Percentiles rank a stretch among this genome's conserved stretches.
phyloP scores from a whole-genome alignment of 805 yeast genomes.

The Saturnispora besseyi region DNA sequence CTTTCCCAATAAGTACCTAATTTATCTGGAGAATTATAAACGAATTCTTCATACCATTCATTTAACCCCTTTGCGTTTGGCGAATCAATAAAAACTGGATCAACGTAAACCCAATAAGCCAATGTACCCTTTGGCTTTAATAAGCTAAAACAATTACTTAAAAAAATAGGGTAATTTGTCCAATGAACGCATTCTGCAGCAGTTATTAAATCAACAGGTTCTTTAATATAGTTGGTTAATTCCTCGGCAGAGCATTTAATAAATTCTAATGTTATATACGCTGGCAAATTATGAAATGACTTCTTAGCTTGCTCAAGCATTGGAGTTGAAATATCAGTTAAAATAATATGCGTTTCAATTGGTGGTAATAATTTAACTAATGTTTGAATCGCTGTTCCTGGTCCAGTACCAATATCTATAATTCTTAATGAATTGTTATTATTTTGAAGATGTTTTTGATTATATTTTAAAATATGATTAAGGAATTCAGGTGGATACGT shows the following conservation, averaged over 20 bases:
- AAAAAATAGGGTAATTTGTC: slow-evolving; percentile 35
- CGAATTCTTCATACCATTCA: slow-evolving; percentile 35
- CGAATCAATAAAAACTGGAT: slow-evolving; percentile 40
- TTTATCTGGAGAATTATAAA: slow-evolving; percentile 33
- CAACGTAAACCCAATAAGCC: slow-evolving; percentile 74
- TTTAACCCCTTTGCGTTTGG: slow-evolving; percentile 24
- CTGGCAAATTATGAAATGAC: slow-evolving; percentile 6
- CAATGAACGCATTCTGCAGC: slow-evolving; percentile 89
- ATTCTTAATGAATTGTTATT: slow-evolving; percentile 7
- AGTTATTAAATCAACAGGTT: slow-evolving; percentile 48
- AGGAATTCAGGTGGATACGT: slow-evolving; percentile 49
- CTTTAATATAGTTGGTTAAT: slow-evolving; percentile 14
- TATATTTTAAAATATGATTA: slow-evolving; percentile 24
- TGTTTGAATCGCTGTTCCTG: slow-evolving; percentile 43
- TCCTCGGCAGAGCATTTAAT: slow-evolving; percentile 19
- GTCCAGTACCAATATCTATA: slow-evolving; percentile 52
- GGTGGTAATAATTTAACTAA: slow-evolving; percentile 30
- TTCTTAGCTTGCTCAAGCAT: slow-evolving; percentile 39
- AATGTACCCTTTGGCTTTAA: slow-evolving; percentile 39
- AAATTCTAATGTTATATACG: background rate
- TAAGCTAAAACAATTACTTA: slow-evolving; percentile 27
- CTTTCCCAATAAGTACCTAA: slow-evolving; percentile 78
- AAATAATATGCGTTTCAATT: slow-evolving; percentile 25
- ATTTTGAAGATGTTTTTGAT: background rate
- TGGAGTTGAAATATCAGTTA: slow-evolving; percentile 38